Conservation (phyloP, 306 rosid genomes). For the Prunus mira region DNA sequence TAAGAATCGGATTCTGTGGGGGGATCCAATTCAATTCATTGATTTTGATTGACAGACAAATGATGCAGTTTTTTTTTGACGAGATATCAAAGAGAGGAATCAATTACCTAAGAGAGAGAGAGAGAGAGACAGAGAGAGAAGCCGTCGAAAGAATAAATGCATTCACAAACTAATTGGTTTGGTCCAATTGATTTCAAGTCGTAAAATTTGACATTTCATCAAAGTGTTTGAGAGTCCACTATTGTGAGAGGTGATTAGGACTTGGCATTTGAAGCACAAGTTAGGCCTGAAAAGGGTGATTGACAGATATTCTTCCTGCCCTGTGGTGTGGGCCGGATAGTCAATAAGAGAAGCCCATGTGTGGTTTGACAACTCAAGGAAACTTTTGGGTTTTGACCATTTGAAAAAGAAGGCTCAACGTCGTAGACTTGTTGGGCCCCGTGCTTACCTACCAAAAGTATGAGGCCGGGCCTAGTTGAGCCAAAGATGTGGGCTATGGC, state of each 20-base stretch:
- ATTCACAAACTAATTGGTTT: no score
- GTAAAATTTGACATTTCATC: no score
- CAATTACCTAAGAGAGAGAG: background rate
- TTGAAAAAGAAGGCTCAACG: background rate
- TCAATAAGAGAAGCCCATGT: background rate
- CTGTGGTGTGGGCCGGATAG: background rate
- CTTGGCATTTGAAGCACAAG: no score
- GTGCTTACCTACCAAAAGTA: no score
- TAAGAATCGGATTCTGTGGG: constrained; percentile 20
- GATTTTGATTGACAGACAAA: constrained; percentile 31
- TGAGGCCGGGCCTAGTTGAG: no score
- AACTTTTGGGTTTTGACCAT: background rate
- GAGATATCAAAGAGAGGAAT: background rate
- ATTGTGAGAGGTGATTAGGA: no score
- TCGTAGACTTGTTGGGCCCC: background rate
- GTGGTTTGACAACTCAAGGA: background rate
- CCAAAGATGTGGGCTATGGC: no score
- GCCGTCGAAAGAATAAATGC: no score
- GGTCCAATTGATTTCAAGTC: no score
- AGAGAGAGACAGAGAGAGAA: background rate
- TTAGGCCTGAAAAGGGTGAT: no score
- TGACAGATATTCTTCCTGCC: background rate
- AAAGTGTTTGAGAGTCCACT: no score
- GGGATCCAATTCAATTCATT: constrained; percentile 8
- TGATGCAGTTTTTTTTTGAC: constrained; percentile 12